phyloP scores from a whole-genome alignment of 2,329 filamentous ascomycete species.

The Elsinoe australis region DNA sequence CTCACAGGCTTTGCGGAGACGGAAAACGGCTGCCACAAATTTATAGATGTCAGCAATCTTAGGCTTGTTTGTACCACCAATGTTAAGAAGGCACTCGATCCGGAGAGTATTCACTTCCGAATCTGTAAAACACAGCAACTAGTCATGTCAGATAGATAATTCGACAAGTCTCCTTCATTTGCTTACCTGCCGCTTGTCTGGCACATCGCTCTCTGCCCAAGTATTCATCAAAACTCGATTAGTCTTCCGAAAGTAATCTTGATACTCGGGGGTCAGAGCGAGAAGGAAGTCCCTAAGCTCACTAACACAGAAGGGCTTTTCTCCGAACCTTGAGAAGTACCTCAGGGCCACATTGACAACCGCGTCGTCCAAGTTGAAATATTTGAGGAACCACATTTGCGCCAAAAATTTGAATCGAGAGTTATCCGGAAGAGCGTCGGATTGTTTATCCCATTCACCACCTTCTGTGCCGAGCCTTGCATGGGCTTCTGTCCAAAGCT shows the following conservation, averaged over 20 bases:
- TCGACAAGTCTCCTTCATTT: background rate
- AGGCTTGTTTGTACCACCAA: background rate
- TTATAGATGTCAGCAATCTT: background rate
- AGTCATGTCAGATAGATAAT: background rate
- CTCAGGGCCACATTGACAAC: background rate
- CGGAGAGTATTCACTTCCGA: slow-evolving; percentile 5
- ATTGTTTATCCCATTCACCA: background rate
- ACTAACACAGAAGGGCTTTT: background rate
- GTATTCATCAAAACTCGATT: too few species aligned
- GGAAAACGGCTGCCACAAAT: background rate
- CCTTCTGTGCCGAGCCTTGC: background rate
- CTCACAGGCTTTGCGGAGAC: background rate
- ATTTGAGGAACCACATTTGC: background rate
- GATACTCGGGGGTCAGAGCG: background rate
- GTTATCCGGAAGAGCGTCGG: background rate
- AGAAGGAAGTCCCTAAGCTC: slow-evolving; percentile 1
- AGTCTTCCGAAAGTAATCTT: background rate
- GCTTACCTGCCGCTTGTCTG: background rate
- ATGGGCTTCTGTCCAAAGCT: background rate
- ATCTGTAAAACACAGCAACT: background rate
- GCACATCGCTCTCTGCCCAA: too few species aligned
- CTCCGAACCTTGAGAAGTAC: background rate
- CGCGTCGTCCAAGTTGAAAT: background rate
- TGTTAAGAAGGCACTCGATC: slow-evolving; percentile 1
- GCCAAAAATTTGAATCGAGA: background rate